A percentile compares a stretch with the other conserved stretches of the same genome.
Conservation (phyloP, 2,329 filamentous ascomycete genomes). For the Aspergillus fumigatus region DNA sequence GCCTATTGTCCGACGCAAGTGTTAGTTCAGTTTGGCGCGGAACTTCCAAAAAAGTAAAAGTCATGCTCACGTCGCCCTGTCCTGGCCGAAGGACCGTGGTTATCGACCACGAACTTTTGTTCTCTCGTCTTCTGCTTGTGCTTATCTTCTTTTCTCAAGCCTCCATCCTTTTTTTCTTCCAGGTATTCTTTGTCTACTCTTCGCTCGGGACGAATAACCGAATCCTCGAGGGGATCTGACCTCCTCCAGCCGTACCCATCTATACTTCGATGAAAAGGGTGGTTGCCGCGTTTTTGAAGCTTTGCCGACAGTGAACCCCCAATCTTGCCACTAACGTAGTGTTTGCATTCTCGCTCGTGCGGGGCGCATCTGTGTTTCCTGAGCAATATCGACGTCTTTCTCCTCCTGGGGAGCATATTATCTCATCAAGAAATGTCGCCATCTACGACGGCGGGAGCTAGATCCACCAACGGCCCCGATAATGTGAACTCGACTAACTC, state of each 20-base stretch:
- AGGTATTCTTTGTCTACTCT: neutral
- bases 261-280: neutral
- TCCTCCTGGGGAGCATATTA: neutral
- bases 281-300: neutral
- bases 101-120: neutral
- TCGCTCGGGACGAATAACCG: neutral
- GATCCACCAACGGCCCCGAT: slow-evolving; percentile 6
- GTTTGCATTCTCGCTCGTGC: neutral
- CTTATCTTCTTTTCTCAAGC: slow-evolving; percentile 1
- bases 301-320: neutral
- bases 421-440: slow-evolving; percentile 11
- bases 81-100: neutral
- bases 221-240: neutral
- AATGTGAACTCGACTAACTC: slow-evolving; percentile 6
- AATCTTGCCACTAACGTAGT: neutral
- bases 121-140: neutral
- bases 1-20: neutral
- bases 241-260: neutral
- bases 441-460: slow-evolving; percentile 6
- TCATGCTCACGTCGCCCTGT: slow-evolving; percentile 10
- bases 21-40: slow-evolving; percentile 17
- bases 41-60: slow-evolving; percentile 10
- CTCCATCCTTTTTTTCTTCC: neutral
- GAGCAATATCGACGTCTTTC: neutral
- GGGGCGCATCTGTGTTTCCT: neutral